Evolutionary conservation across 129 eudicot genomes (phyloP).

Genomic region (Logfia minima): DNA sequence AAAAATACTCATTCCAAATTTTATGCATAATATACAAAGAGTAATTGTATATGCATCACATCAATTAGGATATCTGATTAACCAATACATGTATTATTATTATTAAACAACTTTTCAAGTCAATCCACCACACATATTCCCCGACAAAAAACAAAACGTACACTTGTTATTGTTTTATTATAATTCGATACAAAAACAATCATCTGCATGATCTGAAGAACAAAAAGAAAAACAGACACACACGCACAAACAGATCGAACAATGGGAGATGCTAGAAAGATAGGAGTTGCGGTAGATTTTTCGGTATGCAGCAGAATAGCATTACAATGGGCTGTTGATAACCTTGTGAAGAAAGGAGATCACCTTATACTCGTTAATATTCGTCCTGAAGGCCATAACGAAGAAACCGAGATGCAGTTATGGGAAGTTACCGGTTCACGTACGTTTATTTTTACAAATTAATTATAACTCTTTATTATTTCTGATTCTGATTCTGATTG

Average conservation of each 20-base stretch:
- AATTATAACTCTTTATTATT: background rate
- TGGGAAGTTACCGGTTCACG: conserved; percentile 95
- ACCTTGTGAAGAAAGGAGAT: conserved; percentile 61
- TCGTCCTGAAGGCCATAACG: conserved; percentile 52
- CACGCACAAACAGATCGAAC: background rate
- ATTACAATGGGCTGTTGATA: conserved; percentile 63
- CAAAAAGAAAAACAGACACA: background rate
- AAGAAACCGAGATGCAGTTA: conserved; percentile 68
- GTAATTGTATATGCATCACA: background rate
- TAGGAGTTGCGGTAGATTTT: conserved; percentile 88
- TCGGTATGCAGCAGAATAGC: conserved; percentile 69
- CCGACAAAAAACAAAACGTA: background rate
- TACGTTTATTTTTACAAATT: conserved; percentile 33
- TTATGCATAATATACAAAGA: background rate
- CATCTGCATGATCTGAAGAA: background rate
- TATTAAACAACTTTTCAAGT: background rate
- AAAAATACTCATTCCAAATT: background rate
- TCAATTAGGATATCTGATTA: background rate
- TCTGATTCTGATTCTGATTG: too few relatives aligned
- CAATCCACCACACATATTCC: conserved; percentile 12
- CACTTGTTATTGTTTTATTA: background rate
- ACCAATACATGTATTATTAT: too few relatives aligned
- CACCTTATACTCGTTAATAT: conserved; percentile 61
- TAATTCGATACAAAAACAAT: background rate
- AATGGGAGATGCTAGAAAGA: conserved; percentile 52